phyloP scores from a whole-genome alignment of 2,329 filamentous ascomycete genomes.

The Phialophora tarda region DNA sequence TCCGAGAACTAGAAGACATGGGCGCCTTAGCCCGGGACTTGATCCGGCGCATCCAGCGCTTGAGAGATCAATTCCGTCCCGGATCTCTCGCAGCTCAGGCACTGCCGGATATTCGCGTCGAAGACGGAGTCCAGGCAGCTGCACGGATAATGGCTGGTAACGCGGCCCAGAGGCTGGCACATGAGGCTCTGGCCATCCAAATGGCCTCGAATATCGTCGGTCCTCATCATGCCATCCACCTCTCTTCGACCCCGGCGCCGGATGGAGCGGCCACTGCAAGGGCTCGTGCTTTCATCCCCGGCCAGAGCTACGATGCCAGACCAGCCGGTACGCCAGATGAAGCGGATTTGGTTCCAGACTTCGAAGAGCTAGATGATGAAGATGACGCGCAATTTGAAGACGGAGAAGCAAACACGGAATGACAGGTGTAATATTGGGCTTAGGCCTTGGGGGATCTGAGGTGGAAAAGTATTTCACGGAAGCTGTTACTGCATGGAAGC shows the following conservation, averaged over 20 bases:
- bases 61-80: conserved; percentile 38
- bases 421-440: not conserved
- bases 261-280: not conserved
- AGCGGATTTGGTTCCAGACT: not conserved
- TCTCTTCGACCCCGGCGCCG: not conserved
- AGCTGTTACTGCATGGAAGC: not conserved
- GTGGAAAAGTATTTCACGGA: not conserved
- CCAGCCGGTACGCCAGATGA: not conserved
- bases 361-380: conserved; percentile 12
- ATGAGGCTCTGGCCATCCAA: conserved; percentile 2
- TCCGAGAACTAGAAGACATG: conserved; percentile 38
- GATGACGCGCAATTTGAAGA: conserved; percentile 23
- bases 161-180: not conserved
- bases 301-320: not conserved
- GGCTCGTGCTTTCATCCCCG: not conserved
- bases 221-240: not conserved
- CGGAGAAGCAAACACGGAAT: conserved; percentile 24
- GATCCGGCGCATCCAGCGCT: conserved; percentile 36
- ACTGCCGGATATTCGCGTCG: conserved; percentile 36
- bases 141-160: not conserved
- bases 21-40: conserved; percentile 36
- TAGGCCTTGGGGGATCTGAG: not conserved
- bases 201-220: not conserved
- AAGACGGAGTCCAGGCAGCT: conserved; percentile 24
- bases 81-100: conserved; percentile 37